Percentiles rank a stretch among this genome's conserved stretches.
Conservation (phyloP, 1,284 basidiomycete genomes). For the Afroboletus lepidellus region DNA sequence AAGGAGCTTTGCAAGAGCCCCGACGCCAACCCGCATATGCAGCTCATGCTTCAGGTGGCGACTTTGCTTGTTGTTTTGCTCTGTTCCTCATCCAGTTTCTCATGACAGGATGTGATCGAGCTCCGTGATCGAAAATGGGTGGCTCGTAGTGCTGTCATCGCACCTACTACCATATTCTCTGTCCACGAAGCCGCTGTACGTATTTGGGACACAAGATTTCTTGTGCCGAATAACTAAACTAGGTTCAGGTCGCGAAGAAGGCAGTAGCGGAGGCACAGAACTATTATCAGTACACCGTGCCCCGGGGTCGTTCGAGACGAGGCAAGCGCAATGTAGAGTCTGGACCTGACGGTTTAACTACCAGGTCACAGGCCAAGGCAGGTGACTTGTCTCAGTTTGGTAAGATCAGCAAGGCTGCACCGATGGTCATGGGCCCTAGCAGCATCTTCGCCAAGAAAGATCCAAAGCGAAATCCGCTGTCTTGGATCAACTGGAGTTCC, state of each 20-base stretch:
- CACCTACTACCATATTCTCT: constrained; percentile 90
- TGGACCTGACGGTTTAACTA: constrained; percentile 84
- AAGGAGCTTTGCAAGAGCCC: constrained; percentile 72
- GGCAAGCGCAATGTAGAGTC: constrained; percentile 65
- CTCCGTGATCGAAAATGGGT: constrained; percentile 84
- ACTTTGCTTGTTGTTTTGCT: constrained; percentile 1
- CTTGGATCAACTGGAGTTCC: constrained; percentile 72
- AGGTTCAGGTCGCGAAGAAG: constrained; percentile 61
- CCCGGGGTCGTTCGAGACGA: constrained; percentile 82
- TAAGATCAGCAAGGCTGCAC: constrained; percentile 69
- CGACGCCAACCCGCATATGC: constrained; percentile 83
- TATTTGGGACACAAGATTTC: constrained; percentile 17
- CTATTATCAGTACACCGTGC: constrained; percentile 53
- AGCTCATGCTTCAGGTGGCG: constrained; percentile 90
- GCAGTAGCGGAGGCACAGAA: constrained; percentile 63
- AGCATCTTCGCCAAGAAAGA: constrained; percentile 79
- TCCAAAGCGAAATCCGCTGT: constrained; percentile 67
- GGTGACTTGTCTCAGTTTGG: constrained; percentile 88
- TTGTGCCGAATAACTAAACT: constrained; percentile 12
- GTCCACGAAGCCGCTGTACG: constrained; percentile 85
- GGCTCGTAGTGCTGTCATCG: constrained; percentile 67
- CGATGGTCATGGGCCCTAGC: constrained; percentile 74
- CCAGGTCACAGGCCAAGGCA: constrained; percentile 71
- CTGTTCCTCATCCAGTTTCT: constrained; percentile 9
- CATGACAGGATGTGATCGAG: constrained; percentile 80